Evolutionary conservation across 108 stramenopile species (phyloP).

Genomic region (Conticribra weissflogii): DNA sequence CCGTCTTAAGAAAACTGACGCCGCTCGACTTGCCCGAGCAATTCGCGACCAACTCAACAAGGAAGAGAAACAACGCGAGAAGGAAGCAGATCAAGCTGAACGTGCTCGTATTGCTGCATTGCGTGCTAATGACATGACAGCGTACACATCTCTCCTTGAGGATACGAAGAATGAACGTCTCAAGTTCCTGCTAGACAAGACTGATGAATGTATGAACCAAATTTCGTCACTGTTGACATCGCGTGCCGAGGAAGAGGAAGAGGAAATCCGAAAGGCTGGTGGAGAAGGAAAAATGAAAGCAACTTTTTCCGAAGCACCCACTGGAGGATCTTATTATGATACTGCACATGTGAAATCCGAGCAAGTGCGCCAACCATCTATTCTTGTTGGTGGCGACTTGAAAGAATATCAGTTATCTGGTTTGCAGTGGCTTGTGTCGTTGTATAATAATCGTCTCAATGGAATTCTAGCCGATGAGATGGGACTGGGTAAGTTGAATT

Average conservation of each 20-base stretch:
- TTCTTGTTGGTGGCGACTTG: conserved; percentile 81
- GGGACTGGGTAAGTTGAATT: conserved; percentile 58
- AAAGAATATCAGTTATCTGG: conserved; percentile 97
- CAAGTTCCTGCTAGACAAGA: conserved; percentile 85
- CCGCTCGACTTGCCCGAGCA: conserved; percentile 56
- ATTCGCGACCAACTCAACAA: conserved; percentile 75
- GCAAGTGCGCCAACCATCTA: conserved; percentile 81
- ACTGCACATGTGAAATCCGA: conserved; percentile 76
- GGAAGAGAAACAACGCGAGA: conserved; percentile 75
- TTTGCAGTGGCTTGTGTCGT: conserved; percentile 95
- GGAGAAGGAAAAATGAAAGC: conserved; percentile 39
- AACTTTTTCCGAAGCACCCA: conserved; percentile 38
- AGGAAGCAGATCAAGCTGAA: conserved; percentile 71
- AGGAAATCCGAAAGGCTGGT: conserved; percentile 34
- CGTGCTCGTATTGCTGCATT: conserved; percentile 82
- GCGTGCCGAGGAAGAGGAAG: conserved; percentile 60
- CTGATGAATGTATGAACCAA: conserved; percentile 79
- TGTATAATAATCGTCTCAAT: conserved; percentile 90
- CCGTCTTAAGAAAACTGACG: conserved; percentile 58
- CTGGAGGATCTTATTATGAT: conserved; percentile 78
- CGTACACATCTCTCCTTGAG: conserved; percentile 81
- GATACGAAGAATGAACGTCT: conserved; percentile 87
- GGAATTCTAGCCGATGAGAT: conserved; percentile 82
- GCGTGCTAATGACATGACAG: conserved; percentile 87
- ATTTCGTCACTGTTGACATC: conserved; percentile 72